Percentiles rank a stretch among this genome's conserved stretches.
Conservation (phyloP, 352 stramenopile genomes). For the Paralagenidium karlingii region DNA sequence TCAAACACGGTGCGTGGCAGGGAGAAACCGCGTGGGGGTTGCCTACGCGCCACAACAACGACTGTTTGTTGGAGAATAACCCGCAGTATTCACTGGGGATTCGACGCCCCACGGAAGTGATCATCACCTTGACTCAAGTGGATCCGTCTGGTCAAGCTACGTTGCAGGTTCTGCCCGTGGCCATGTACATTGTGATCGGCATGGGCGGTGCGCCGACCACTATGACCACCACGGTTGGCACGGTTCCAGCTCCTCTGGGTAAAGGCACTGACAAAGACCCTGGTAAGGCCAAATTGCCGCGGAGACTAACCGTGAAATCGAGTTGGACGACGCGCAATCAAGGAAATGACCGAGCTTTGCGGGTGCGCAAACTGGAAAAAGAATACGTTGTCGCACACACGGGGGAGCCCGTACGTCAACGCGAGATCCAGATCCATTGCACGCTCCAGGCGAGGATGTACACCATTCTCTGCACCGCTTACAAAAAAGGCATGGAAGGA, state of each 20-base stretch:
- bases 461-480: slow-evolving; percentile 78
- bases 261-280: no score
- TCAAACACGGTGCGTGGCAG: slow-evolving; percentile 37
- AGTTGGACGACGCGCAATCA: no score
- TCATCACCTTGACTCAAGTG: slow-evolving; percentile 78
- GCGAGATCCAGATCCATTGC: slow-evolving; percentile 72
- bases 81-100: slow-evolving; percentile 79
- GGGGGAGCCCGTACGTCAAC: slow-evolving; percentile 46
- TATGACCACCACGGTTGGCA: not conserved
- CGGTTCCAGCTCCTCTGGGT: not conserved
- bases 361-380: slow-evolving; percentile 43
- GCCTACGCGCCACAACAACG: slow-evolving; percentile 72
- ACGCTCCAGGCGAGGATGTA: slow-evolving; percentile 69
- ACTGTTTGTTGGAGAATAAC: slow-evolving; percentile 75
- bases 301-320: no score
- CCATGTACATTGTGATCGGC: slow-evolving; percentile 65
- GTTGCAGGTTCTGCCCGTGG: slow-evolving; percentile 47
- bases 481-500: slow-evolving; percentile 83
- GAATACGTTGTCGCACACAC: slow-evolving; percentile 73
- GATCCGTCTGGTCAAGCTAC: slow-evolving; percentile 46
- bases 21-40: slow-evolving; percentile 69
- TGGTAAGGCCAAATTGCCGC: no score
- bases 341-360: slow-evolving; percentile 36
- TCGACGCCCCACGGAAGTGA: slow-evolving; percentile 64
- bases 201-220: no score